A percentile compares a stretch with the other conserved stretches of the same genome.
These are phyloP conservation scores for Beta corolliflora DNA, from an alignment of 179 eudicot species.

Conservation along the genomic window DNA sequence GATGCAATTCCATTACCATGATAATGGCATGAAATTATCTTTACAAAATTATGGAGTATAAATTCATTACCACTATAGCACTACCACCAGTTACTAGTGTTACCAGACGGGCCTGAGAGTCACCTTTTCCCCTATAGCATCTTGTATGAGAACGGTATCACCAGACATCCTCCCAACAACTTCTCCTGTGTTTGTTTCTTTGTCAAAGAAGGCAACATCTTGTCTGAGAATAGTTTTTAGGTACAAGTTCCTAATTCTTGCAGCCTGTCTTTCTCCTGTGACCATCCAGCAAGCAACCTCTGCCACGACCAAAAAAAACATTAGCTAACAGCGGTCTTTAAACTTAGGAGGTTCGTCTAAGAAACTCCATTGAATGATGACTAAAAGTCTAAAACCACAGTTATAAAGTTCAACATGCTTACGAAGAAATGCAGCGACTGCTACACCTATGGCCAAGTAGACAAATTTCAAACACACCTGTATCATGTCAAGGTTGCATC, in stretches of 20 bases:
- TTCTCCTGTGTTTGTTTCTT: constrained; percentile 58
- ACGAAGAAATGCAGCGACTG: constrained; percentile 78
- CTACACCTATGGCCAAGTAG: constrained; percentile 73
- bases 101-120: not conserved
- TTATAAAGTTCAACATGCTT: constrained; percentile 34
- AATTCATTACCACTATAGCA: too few species aligned
- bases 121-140: constrained; percentile 79
- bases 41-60: too few species aligned
- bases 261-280: constrained; percentile 71
- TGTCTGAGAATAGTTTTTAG: constrained; percentile 60
- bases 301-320: constrained; percentile 20
- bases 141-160: constrained; percentile 64
- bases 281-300: constrained; percentile 76
- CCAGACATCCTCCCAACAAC: constrained; percentile 60
- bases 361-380: not conserved
- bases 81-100: too few species aligned
- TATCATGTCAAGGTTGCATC: not conserved
- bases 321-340: not conserved
- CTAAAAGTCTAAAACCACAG: not conserved
- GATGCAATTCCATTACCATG: too few species aligned
- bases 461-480: constrained; percentile 70
- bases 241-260: constrained; percentile 57
- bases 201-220: constrained; percentile 64
- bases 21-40: too few species aligned
- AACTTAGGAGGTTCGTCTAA: not conserved